Conservation (phyloP, 345 rosid species). For the Boechera divaricarpa region DNA sequence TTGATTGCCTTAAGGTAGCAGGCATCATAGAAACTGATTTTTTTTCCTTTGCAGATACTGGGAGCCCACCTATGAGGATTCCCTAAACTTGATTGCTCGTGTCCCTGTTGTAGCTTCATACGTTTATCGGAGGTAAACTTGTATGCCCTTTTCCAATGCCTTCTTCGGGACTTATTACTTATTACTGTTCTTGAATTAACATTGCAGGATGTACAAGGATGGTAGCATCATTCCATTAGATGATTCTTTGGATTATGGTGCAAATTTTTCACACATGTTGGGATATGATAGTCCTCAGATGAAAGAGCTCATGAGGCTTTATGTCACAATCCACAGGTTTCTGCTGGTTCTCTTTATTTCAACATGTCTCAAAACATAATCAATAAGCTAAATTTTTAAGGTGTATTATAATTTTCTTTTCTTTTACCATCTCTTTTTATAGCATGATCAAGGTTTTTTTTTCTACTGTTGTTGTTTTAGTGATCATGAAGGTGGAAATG, state of each 20-base stretch:
- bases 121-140: conserved; percentile 72
- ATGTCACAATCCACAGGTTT: conserved; percentile 88
- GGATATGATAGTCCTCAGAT: conserved; percentile 83
- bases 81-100: conserved; percentile 88
- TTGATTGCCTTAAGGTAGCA: conserved; percentile 24
- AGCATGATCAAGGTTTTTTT: conserved; percentile 8
- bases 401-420: not conserved
- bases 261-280: conserved; percentile 82
- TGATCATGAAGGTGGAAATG: conserved; percentile 99
- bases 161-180: not conserved
- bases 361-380: conserved; percentile 4
- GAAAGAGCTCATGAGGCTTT: conserved; percentile 98
- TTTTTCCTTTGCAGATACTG: conserved; percentile 61
- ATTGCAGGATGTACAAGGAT: conserved; percentile 70
- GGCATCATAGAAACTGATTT: conserved; percentile 6
- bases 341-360: conserved; percentile 30
- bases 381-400: not conserved
- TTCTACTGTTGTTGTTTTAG: conserved; percentile 48
- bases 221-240: conserved; percentile 70
- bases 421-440: not conserved
- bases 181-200: conserved; percentile 18
- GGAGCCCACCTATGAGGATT: conserved; percentile 90
- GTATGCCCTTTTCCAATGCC: too few relatives aligned
- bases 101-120: conserved; percentile 82
- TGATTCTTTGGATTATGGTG: conserved; percentile 87